Percentiles rank a stretch among this genome's conserved stretches.
These are phyloP conservation scores for Colletotrichum cuscutae DNA, from an alignment of 2,329 filamentous ascomycete species.

Conservation along the genomic window DNA sequence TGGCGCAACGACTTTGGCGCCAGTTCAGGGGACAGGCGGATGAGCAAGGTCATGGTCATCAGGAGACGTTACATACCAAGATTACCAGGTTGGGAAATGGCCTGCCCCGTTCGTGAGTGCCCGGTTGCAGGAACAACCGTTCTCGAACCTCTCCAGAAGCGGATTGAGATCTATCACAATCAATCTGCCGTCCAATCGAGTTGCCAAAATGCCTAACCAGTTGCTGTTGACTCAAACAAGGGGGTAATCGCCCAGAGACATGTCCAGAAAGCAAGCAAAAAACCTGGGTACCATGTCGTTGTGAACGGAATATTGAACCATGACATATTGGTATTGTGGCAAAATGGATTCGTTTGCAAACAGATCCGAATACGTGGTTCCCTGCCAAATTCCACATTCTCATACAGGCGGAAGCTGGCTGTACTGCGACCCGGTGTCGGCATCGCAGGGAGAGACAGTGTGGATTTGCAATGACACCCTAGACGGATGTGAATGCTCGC, in stretches of 20 bases:
- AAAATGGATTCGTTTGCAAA: constrained; percentile 1
- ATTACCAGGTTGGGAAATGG: constrained; percentile 13
- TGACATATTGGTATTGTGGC: constrained; percentile 9
- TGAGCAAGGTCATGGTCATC: constrained; percentile 27
- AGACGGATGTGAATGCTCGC: constrained; percentile 15
- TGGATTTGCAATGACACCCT: constrained; percentile 10
- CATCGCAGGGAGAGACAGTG: constrained; percentile 4
- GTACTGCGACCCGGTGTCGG: constrained; percentile 9
- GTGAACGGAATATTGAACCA: not conserved
- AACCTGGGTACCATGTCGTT: not conserved
- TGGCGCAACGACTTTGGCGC: constrained; percentile 15
- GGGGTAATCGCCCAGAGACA: not conserved
- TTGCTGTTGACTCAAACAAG: constrained; percentile 16
- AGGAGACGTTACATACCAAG: constrained; percentile 16
- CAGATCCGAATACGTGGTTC: not conserved
- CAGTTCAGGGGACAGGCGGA: constrained; percentile 2
- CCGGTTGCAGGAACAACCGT: constrained; percentile 21
- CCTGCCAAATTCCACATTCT: constrained; percentile 1
- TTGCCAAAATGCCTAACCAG: not conserved
- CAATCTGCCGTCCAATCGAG: constrained; percentile 19
- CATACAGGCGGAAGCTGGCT: constrained; percentile 14
- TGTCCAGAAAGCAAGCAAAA: constrained; percentile 3
- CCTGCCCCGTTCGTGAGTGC: constrained; percentile 17
- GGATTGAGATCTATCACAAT: constrained; percentile 12
- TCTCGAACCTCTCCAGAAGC: constrained; percentile 23